Evolutionary conservation across 371 early-diverging fungal genomes (phyloP), one percentile per base, ranked within the genome.

Genomic region (Circinella umbellata): DNA sequence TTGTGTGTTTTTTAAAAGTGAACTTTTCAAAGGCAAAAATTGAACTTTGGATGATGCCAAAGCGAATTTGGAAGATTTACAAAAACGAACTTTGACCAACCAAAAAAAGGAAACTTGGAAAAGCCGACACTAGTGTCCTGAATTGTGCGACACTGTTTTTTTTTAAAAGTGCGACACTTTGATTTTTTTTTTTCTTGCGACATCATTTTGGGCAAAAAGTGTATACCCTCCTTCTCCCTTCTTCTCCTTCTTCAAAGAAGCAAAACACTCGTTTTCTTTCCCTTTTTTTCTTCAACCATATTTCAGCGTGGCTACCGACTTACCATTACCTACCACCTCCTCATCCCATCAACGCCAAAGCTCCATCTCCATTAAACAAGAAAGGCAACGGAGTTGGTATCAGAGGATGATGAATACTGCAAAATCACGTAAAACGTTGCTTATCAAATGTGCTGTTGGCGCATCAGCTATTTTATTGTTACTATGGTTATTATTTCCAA

Each of bases 311-410:
- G 35, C 49, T 20, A 14, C 48, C 39, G 63, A 57, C 27, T 57
- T 63, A 46, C 63, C 63, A 37, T 55, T 63, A n/a, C 63, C 63
- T 13, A 54, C 63, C 27, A 51, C 63, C 18, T 64, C 69, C 18
- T 76, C 67, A 63, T 54, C 69, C 53, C 83, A 82, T 72, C 77
- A 80, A 71, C 80, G 83, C 66, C 76, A 80, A 73, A 80, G 76
- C 65, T 82, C 83, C 35, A 73, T 80, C 49, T 64, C 73, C 42
- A 72, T 82, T 60, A 82, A 82, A 63, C 74, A 75, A 53, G 76
- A 77, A 53, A 70, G 73, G 57, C 74, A 71, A 51, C 66, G 72
- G 72, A 68, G 63, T 63, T 71, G 77, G 77, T 51, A 73, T 13
- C 77, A 66, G 38, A 76, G 68, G 54, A 74, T 78, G 74, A 80